Evolutionary conservation across 164 flowering plant genomes (phyloP).

Genomic region (Magnolia sinica): DNA sequence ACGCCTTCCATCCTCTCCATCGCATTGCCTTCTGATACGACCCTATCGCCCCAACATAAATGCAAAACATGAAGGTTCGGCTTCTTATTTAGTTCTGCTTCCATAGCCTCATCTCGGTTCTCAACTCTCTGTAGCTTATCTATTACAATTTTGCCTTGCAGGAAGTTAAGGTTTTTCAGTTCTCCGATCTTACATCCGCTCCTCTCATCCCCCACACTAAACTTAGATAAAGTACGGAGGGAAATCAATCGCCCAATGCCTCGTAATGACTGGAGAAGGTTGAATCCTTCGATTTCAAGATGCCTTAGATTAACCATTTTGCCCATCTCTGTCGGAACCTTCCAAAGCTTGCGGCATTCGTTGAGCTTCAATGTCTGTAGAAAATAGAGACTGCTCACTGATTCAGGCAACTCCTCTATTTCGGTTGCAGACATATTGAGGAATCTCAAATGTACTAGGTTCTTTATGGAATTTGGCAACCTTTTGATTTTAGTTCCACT

Average conservation of each 20-base stretch:
- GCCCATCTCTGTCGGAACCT: neutral
- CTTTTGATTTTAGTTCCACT: neutral
- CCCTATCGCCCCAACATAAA: neutral
- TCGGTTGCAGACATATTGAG: neutral
- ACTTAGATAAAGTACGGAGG: neutral
- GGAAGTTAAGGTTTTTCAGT: neutral
- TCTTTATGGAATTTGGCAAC: neutral
- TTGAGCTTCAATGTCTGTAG: slow-evolving; percentile 7
- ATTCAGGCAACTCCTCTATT: neutral
- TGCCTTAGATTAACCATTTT: slow-evolving; percentile 6
- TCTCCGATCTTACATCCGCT: slow-evolving; percentile 2
- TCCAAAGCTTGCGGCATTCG: neutral
- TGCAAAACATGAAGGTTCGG: neutral
- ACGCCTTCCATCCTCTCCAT: neutral
- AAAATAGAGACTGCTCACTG: neutral
- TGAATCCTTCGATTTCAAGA: neutral
- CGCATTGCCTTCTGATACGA: neutral
- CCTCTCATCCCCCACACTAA: neutral
- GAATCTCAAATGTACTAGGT: slow-evolving; percentile 6
- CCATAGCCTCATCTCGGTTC: neutral
- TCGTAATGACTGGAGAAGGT: neutral
- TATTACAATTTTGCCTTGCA: neutral
- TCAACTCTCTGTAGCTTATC: neutral
- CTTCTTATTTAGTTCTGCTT: slow-evolving; percentile 4
- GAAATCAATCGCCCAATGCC: neutral